Base-by-base conservation (phyloP, 1,284 basidiomycete genomes). In the Austroboletus niveus region DNA sequence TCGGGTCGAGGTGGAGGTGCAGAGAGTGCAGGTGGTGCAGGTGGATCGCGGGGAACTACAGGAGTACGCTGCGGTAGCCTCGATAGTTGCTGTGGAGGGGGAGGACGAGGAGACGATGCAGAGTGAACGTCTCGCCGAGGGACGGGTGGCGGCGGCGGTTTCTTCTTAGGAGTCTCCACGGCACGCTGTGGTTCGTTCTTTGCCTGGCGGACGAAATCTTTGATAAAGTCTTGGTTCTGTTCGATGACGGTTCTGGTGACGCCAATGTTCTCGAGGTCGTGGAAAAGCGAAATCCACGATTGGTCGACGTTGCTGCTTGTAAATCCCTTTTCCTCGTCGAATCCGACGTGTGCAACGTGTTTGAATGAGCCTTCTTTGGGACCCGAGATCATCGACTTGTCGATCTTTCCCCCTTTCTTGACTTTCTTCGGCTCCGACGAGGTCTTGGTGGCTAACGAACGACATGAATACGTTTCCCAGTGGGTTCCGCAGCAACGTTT, bases 311-410 rank as follows among this genome's bases (percentile, higher is more conserved):
- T 91, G 34, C 80, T 80, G 1, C 89, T 89, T 0, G 86, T 87
- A 69, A 94, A 98, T 5, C 94, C 94, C 38, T 85, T 82, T 60
- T 96, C 85, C 0, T 82, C 70, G 60, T 96, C 90, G 69, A 90
- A 98, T 24, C 94, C 94, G 91, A 99, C 97, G 67, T 98, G 95
- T 0, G 91, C 93, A 42, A 97, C 81, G 65, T 98, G 95, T 58
- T 85, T 81, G 76, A 98, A 98, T 5, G 89, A 89, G 17, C 86
- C 87, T 3, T 72, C 67, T 15, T 83, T 82, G 1, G 95, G 94
- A 0, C 79, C 89, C 11, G 92, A 93, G 50, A 98, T 98, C 77
- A 91, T 82, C 1, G 90, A 89, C 72, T 97, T 97, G 74, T 94
- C 86, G 55, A 96, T 88, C 68, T 85, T 88, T 45, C 87, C 82